These are phyloP conservation scores for Mrakia frigida DNA, from an alignment of 768 basidiomycete genomes.

Conservation along the genomic window DNA sequence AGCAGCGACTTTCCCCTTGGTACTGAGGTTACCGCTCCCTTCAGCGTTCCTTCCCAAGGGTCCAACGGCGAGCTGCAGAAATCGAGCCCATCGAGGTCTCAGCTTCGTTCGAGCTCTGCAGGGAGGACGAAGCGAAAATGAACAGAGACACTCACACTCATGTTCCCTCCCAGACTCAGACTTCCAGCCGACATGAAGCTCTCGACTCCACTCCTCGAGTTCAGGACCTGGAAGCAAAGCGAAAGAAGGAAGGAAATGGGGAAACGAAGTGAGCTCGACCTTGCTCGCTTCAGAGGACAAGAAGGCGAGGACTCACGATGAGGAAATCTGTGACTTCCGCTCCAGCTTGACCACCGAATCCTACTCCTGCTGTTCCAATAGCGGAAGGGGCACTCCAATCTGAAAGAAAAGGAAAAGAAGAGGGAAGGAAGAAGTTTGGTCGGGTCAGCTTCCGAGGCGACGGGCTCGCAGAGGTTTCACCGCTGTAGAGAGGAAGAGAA, in stretches of 20 bases:
- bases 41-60: conserved; percentile 90
- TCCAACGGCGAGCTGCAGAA: conserved; percentile 57
- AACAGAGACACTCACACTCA: conserved; percentile 56
- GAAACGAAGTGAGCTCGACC: background rate
- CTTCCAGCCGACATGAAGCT: conserved; percentile 94
- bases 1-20: conserved; percentile 80
- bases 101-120: background rate
- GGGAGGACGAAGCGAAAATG: background rate
- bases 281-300: conserved; percentile 49
- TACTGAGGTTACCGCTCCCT: conserved; percentile 73
- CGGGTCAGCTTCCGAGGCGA: background rate
- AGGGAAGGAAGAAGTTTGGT: background rate
- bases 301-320: conserved; percentile 23
- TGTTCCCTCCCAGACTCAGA: conserved; percentile 80
- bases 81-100: background rate
- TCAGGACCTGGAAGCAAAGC: conserved; percentile 55
- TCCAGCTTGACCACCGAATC: conserved; percentile 63
- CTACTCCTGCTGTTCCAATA: conserved; percentile 69
- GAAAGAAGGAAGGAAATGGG: background rate
- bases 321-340: conserved; percentile 45
- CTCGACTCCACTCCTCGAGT: conserved; percentile 54
- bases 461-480: background rate
- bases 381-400: conserved; percentile 94
- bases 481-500: background rate
- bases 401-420: conserved; percentile 42